Evolutionary conservation across 805 yeast species (phyloP), one percentile per base, ranked within the genome.

Genomic region (Brettanomyces sp.): DNA sequence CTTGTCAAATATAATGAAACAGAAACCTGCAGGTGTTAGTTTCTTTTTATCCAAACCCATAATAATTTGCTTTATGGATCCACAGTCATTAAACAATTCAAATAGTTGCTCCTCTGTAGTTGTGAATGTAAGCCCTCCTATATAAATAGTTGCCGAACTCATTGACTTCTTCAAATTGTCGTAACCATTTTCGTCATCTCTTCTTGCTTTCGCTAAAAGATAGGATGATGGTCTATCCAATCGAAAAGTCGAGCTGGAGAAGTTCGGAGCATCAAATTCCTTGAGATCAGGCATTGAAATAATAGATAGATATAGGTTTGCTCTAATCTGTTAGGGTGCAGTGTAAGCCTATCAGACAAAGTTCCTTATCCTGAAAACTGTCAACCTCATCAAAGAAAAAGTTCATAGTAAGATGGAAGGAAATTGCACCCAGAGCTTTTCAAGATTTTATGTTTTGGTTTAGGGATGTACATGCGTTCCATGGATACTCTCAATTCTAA

Each of bases 31-130:
- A 2, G 99, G 99, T 1, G 96, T 90, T 56, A 82, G 79, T 53
- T 85, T 84, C 60, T 82, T 82, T 52, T 96, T 74, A 62, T 93
- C 97, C 35, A 93, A 74, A 0, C 99, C 99, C 98, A 93, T 93
- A 44, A 91, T 80, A 38, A 90, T 85, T 57, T 83, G 73, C 52
- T 78, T 78, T 36, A 91, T 80, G 13, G 77, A 70, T 1, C 97
- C 98, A 53, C 86, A 80, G 62, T 84, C 83, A 49, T 84, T 76
- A 58, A 93, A 88, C 44, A 93, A 66, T 63, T 90, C 98, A 60
- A 81, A 83, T 13, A 91, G 78, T 64, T 91, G 97, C 61, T 93
- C 99, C 62, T 93, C 99, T 1, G 96, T 85, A 3, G 98, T 90
- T 65, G 82, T 85, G 55, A 87, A 86, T 2, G 95, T 82, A 32